Evolutionary conservation across 805 yeast genomes (phyloP), one percentile per base, ranked within the genome.

Genomic region (Saccharomycopsis lassenensis): DNA sequence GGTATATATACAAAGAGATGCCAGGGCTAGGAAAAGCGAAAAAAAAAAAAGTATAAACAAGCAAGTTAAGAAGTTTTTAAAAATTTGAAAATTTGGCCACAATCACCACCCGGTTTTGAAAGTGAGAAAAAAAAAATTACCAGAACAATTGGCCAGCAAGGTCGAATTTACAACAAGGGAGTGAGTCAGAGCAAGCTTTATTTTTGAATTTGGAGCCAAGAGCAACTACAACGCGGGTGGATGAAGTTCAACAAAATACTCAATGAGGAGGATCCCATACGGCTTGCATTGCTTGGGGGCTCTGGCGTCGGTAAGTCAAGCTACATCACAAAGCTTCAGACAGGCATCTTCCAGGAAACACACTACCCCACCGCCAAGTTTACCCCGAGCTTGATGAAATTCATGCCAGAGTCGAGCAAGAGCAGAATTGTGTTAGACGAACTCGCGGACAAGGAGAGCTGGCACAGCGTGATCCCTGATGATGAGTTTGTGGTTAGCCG

Each of bases 351-450:
- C 37, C 63, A 73, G 33, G 86, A 77, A 40, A 79, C 80, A 0
- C 78, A 81, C 51, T 81, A 81, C 48, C 93, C 91, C 4, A 81
- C 89, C 3, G 61, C 69, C 29, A 69, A 65, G 37, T 74, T 75
- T 39, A 70, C 69, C 3, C 72, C 84, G 18, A 61, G 74, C 39
- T 51, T 79, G 26, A 64, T 76, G 41, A 72, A 71, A 14, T 80
- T 63, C 48, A 52, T 49, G 4, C 75, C 87, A 0, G 48, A 48
- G 12, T 49, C 58, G 10, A 45, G 43, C 0, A 43, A 52, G 12
- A 57, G 73, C 0, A 56, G 65, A 23, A 57, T 69, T 0, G 46
- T 73, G 2, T 43, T 73, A 19, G 77, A 72, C 45, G 65, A 63
- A 27, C 62, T 63, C 36, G 62, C 66, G 4, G 66, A 64, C 3